Evolutionary conservation across 345 rosid species (phyloP), one percentile per base, ranked within the genome.

Genomic region (Salix arbutifolia): DNA sequence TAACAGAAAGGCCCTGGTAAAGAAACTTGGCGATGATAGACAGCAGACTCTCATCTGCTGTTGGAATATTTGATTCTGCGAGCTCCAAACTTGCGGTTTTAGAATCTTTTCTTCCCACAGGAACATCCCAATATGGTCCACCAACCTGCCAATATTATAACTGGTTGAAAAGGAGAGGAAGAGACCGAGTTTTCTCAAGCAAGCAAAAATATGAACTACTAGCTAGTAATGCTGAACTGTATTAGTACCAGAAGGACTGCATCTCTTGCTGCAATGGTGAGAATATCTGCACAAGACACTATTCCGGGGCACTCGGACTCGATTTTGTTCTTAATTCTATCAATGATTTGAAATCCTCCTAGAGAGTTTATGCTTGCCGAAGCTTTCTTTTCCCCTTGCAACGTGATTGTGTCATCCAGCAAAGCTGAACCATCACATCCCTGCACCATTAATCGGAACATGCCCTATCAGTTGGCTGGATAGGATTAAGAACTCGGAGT

Each of bases 91-190:
- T 82, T 37, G 97, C 96, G 18, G 91, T 89, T 70, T 71, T 95
- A 8, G 99, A 91, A 85, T 95, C 99, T 76, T 90, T 95, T 84
- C 99, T 91, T 79, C 99, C 97, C 40, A 93, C 80, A 4, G 93
- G 97, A 81, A 95, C 97, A 73, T 93, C 93, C 99, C 99, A 95
- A 64, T 90, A 89, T 28, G 99, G 97, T 67, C 97, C 99, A 37
- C 97, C 97, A 66, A 94, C 97, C 97, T 92, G 83, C 21, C 11
- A 72, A 33, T 50, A 73, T 56, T 38, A 52, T 11, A 17, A 23
- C 21, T 11, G 56, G 35, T n/a, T 7, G 44, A 21, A 28, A 19
- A 11, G 53, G 19, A 42, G n/a, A 50, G 2, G 28, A 37, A 12
- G 28, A 25, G 50, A 33, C 60, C 28, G 11, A 67, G 3, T 8